Base-by-base conservation (phyloP, 768 basidiomycete species). In the Xerocomus brunneocitrinus region DNA sequence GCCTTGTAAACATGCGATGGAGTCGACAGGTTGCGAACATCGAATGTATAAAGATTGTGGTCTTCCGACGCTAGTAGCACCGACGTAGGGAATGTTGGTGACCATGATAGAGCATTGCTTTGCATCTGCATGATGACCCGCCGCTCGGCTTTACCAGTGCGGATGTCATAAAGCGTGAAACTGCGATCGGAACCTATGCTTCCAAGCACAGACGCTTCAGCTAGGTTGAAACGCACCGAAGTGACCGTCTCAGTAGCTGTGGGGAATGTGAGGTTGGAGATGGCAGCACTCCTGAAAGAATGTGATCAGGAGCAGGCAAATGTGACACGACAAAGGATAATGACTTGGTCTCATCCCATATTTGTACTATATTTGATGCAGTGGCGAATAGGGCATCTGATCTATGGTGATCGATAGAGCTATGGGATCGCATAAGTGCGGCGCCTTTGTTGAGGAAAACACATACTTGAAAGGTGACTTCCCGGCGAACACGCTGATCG, bases 1-100 rank as follows among this genome's bases (percentile, higher is more conserved):
- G 85, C 94, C 71, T 98, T 98, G 79, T 95, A 98, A 27, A 98
- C 89, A 56, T 95, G 90, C 2, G 84, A 90, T 4, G 97, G 92
- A 2, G 80, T 76, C 12, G 80, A 73, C 24, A 99, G 78, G 51
- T 89, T 82, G 40, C 97, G 82, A 47, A 98, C 87, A 65, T 99
- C 97, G 69, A 97, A 99, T 0, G 97, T 98, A 70, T 98, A 98
- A 25, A 98, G 78, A 63, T 98, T 97, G 74, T 98, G 95, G 65
- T 98, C 95, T 75, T 98, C 97, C 0, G 95, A 98, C n/a, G 91
- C 97, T 7, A 98, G 81, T 8, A 99, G 81, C 36, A 98, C 73
- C 4, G 86, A 77, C 0, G 95, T 98, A 3, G 97, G 97, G 65
- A 94, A 87, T 0, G 92, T 95, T 0, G 97, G 97, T 28, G 93